Conservation (phyloP, 1,284 basidiomycete genomes). For the Marasmius fiardii region DNA sequence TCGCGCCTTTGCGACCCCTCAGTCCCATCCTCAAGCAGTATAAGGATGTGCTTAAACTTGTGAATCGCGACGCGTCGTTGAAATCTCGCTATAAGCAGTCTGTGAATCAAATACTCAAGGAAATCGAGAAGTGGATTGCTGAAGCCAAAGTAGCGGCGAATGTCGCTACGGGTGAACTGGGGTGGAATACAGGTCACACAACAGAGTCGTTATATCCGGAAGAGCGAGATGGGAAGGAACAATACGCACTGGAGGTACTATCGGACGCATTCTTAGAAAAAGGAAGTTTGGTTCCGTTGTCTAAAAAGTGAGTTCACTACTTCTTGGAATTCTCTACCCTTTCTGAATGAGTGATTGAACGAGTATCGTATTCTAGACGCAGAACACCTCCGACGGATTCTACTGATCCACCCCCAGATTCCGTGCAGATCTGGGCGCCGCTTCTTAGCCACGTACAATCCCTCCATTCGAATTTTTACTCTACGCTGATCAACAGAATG, state of each 20-base stretch:
- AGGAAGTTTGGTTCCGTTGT: conserved; percentile 73
- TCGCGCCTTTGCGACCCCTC: conserved; percentile 44
- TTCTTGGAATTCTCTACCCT: background rate
- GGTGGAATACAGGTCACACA: conserved; percentile 35
- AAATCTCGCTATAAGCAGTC: conserved; percentile 46
- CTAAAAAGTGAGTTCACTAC: conserved; percentile 60
- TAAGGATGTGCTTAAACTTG: conserved; percentile 61
- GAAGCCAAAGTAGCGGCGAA: conserved; percentile 65
- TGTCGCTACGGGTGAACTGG: conserved; percentile 39
- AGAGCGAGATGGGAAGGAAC: conserved; percentile 46
- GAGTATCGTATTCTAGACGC: conserved; percentile 45
- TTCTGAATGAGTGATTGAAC: too few relatives aligned
- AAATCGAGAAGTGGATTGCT: conserved; percentile 69
- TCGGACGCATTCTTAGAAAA: conserved; percentile 60
- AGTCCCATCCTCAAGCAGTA: conserved; percentile 64
- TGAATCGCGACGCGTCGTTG: conserved; percentile 61
- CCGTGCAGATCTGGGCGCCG: conserved; percentile 68
- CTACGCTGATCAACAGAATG: conserved; percentile 50
- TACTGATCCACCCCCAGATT: conserved; percentile 48
- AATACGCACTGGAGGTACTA: conserved; percentile 66
- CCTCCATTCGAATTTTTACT: conserved; percentile 53
- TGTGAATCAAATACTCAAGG: conserved; percentile 46
- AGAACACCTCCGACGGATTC: conserved; percentile 43
- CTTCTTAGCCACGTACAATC: conserved; percentile 62
- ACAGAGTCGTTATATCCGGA: conserved; percentile 28